Evolutionary conservation across 495 filamentous ascomycete species (phyloP).

Genomic region (Penicillium lagena): DNA sequence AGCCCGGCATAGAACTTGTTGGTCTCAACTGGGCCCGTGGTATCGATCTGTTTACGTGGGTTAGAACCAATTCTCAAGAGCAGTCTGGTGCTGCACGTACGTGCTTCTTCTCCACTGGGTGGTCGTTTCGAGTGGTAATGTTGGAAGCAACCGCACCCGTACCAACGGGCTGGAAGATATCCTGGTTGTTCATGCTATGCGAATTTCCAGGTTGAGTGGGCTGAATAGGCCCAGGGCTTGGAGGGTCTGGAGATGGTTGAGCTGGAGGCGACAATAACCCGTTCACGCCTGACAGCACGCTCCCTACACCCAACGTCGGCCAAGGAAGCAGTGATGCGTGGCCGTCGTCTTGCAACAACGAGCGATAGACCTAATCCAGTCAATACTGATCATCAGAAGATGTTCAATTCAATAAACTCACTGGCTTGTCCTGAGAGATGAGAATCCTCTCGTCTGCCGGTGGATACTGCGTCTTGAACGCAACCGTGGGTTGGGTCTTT

Average conservation of each 20-base stretch:
- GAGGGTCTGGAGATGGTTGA: neutral
- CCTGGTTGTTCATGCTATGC: slow-evolving; percentile 25
- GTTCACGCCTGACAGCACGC: slow-evolving; percentile 18
- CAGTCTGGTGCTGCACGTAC: slow-evolving; percentile 27
- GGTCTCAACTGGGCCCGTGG: slow-evolving; percentile 56
- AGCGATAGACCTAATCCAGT: slow-evolving; percentile 27
- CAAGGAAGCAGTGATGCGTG: slow-evolving; percentile 32
- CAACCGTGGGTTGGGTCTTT: slow-evolving; percentile 8
- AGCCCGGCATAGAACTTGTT: slow-evolving; percentile 95
- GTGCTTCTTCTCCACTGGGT: slow-evolving; percentile 42
- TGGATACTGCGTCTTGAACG: slow-evolving; percentile 33
- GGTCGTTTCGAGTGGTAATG: slow-evolving; percentile 45
- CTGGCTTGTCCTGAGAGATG: slow-evolving; percentile 21
- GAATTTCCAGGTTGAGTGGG: neutral
- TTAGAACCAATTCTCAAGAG: slow-evolving; percentile 8
- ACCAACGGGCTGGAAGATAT: slow-evolving; percentile 54
- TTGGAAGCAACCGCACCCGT: slow-evolving; percentile 49
- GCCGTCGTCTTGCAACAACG: slow-evolving; percentile 35
- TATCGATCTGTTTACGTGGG: slow-evolving; percentile 18
- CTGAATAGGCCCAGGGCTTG: neutral
- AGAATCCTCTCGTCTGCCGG: slow-evolving; percentile 20
- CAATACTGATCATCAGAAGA: neutral
- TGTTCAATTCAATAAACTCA: slow-evolving; percentile 12
- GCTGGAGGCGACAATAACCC: slow-evolving; percentile 10
- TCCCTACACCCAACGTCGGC: slow-evolving; percentile 15